A percentile compares a stretch with the other conserved stretches of the same genome.
phyloP scores from a whole-genome alignment of 768 basidiomycete species.

The Solioccasus polychromus region DNA sequence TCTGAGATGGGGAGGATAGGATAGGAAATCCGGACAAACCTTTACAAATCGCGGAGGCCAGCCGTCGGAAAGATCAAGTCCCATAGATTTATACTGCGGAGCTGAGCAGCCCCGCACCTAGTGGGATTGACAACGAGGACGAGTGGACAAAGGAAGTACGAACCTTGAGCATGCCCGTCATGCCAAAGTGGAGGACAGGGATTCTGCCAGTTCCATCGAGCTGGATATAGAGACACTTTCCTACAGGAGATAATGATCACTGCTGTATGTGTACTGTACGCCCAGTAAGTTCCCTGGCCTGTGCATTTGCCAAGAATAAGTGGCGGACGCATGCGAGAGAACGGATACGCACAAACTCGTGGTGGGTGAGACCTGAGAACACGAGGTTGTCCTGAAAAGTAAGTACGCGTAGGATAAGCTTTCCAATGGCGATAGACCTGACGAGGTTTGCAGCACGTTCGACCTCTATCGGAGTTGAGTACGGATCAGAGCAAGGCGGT shows the following conservation, averaged over 20 bases:
- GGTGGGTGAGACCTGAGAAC: slow-evolving; percentile 52
- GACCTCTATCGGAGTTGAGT: slow-evolving; percentile 47
- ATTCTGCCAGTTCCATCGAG: slow-evolving; percentile 57
- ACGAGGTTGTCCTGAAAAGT: slow-evolving; percentile 61
- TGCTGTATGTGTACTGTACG: no score
- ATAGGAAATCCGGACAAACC: no score
- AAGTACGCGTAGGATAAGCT: slow-evolving; percentile 53
- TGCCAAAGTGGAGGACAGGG: slow-evolving; percentile 79
- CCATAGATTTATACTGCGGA: slow-evolving; percentile 47
- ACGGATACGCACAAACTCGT: slow-evolving; percentile 55
- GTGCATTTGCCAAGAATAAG: slow-evolving; percentile 3
- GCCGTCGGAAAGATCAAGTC: slow-evolving; percentile 38
- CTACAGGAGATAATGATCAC: no score
- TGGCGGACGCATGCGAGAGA: slow-evolving; percentile 1
- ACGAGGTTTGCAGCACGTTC: slow-evolving; percentile 62
- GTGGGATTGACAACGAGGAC: not conserved
- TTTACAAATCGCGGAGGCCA: slow-evolving; percentile 74
- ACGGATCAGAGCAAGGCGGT: not conserved
- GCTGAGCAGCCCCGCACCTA: slow-evolving; percentile 49
- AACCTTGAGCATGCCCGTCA: slow-evolving; percentile 83
- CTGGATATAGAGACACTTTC: slow-evolving; percentile 66
- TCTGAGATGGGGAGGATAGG: no score
- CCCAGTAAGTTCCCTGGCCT: slow-evolving; percentile 55
- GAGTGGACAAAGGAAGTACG: no score
- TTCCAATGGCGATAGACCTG: slow-evolving; percentile 48